Percentiles rank a stretch among this genome's conserved stretches.
These are phyloP conservation scores for Calycina herbarum DNA, from an alignment of 2,329 filamentous ascomycete species.

Conservation along the genomic window DNA sequence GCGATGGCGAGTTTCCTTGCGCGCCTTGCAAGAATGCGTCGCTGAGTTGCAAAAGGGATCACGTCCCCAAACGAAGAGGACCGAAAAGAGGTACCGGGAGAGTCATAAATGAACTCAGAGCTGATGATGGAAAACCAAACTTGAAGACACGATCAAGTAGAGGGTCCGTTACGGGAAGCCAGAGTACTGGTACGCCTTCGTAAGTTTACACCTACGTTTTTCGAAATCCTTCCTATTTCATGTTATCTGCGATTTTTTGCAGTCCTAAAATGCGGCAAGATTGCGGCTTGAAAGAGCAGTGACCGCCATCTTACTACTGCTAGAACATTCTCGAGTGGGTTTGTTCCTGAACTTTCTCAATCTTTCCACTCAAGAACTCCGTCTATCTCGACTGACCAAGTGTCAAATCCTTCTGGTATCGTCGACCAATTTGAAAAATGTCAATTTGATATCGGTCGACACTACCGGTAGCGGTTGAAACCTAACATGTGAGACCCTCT, in stretches of 20 bases:
- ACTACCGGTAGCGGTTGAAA: not conserved
- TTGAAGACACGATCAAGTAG: conserved; percentile 41
- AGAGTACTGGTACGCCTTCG: conserved; percentile 28
- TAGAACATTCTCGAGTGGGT: not conserved
- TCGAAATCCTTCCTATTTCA: not conserved
- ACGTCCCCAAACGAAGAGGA: conserved; percentile 63
- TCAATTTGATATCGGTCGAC: not conserved
- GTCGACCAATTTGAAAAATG: not conserved
- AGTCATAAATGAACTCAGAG: conserved; percentile 62
- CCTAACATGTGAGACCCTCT: not conserved
- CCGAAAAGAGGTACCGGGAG: conserved; percentile 63
- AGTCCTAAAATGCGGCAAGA: no score
- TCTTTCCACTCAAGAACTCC: not conserved
- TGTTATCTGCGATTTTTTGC: no score
- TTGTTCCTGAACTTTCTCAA: not conserved
- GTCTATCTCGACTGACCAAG: not conserved
- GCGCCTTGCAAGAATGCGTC: conserved; percentile 60
- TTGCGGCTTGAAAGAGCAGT: no score
- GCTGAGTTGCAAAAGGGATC: conserved; percentile 63
- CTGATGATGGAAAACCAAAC: conserved; percentile 44
- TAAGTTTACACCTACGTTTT: conserved; percentile 22
- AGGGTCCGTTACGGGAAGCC: conserved; percentile 22
- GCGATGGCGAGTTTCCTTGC: conserved; percentile 52
- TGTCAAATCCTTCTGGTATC: not conserved
- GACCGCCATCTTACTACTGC: no score